Evolutionary conservation across 345 rosid species (phyloP).

Genomic region (Hypericum androsaemum): DNA sequence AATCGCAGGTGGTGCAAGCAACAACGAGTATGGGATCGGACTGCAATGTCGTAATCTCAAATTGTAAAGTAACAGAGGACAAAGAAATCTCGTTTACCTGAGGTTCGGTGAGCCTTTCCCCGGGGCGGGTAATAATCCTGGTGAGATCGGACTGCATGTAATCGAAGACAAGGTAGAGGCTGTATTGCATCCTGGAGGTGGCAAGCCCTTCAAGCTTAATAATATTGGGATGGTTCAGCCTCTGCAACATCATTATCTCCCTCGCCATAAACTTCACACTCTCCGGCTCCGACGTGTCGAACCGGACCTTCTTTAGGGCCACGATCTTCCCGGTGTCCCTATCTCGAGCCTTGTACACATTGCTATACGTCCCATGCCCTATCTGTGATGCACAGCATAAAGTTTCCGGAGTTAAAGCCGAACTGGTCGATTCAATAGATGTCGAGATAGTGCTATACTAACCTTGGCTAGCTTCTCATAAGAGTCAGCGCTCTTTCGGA

Average conservation of each 20-base stretch:
- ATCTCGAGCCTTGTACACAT: constrained; percentile 80
- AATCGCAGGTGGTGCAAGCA: too few species aligned
- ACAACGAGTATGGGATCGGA: too few species aligned
- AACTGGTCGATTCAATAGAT: neutral
- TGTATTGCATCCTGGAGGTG: constrained; percentile 84
- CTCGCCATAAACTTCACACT: constrained; percentile 93
- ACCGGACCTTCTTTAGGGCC: constrained; percentile 81
- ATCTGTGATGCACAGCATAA: constrained; percentile 28
- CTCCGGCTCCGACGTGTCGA: constrained; percentile 72
- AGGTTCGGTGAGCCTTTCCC: constrained; percentile 55
- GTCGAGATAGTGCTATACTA: neutral
- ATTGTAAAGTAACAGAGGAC: neutral
- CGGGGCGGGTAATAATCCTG: constrained; percentile 52
- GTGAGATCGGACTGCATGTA: constrained; percentile 64
- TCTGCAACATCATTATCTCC: constrained; percentile 61
- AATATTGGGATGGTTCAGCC: constrained; percentile 69
- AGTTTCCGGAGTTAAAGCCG: neutral
- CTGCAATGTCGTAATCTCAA: too few species aligned
- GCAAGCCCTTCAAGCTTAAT: constrained; percentile 82
- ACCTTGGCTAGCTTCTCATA: constrained; percentile 68
- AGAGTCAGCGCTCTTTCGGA: constrained; percentile 52
- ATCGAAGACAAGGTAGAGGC: constrained; percentile 75
- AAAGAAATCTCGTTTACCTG: constrained; percentile 31
- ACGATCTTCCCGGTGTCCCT: constrained; percentile 60
- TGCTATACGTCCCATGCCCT: constrained; percentile 91